Evolutionary conservation across 805 yeast genomes (phyloP).

Genomic region (Huiozyma sinensis): DNA sequence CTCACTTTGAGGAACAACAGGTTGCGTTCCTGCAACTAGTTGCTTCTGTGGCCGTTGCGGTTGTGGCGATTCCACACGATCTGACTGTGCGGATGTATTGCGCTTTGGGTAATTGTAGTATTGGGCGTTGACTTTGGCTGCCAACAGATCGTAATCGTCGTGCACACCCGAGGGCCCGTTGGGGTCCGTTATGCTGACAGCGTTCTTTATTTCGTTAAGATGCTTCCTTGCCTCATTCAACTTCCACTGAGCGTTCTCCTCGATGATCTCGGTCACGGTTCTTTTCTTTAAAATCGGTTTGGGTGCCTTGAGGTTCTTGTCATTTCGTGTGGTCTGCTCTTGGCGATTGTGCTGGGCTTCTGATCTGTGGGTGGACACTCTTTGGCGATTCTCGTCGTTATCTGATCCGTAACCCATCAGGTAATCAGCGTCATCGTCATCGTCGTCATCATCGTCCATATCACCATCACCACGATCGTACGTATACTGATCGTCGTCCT

Average conservation of each 20-base stretch:
- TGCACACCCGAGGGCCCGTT: constrained; percentile 14
- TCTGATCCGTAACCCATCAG: constrained; percentile 32
- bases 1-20: background rate
- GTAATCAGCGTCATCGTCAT: constrained; percentile 3
- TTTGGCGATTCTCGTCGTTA: constrained; percentile 26
- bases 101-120: constrained; percentile 11
- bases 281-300: constrained; percentile 86
- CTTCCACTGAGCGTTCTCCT: constrained; percentile 30
- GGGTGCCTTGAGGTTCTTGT: constrained; percentile 26
- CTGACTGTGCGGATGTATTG: background rate
- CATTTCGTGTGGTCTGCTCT: constrained; percentile 17
- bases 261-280: constrained; percentile 65
- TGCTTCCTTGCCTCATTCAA: constrained; percentile 51
- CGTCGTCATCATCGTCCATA: constrained; percentile 1
- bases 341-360: constrained; percentile 1
- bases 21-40: background rate
- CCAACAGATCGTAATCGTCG: constrained; percentile 27
- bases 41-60: background rate
- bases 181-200: constrained; percentile 19
- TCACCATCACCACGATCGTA: constrained; percentile 2
- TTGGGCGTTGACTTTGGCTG: constrained; percentile 30
- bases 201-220: constrained; percentile 28
- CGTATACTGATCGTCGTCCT: background rate
- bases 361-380: constrained; percentile 12
- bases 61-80: background rate